Base-by-base conservation (phyloP, 768 basidiomycete genomes). In the Leccinellum rugosiceps region DNA sequence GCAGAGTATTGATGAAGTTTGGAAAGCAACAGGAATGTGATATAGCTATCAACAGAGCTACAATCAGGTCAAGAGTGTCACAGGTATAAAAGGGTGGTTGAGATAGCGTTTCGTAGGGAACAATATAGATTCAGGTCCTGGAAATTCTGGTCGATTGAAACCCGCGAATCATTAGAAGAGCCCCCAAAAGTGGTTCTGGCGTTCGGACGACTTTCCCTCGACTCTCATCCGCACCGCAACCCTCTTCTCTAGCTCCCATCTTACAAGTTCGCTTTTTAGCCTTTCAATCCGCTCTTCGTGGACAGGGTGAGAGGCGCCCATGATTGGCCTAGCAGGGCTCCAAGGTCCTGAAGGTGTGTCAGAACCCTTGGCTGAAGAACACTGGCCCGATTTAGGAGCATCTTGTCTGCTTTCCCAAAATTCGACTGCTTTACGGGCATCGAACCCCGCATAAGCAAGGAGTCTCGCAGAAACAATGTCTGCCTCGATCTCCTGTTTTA, bases 381-480 rank as follows among this genome's bases (percentile, higher is more conserved):
- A 71, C 9, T 66, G 59, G 14, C 60, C 55, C n/a, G 53, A 56
- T 45, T 57, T 56, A 7, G 59, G 52, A 1, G 58, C 8, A 23
- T 76, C 74, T 23, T 77, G 71, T 47, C 85, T 78, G 43, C 75
- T 72, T 67, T 92, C 85, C 92, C 95, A 98, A 70, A 97, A 96
- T 14, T 74, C 76, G 45, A 94, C 79, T 7, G 96, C 91, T 47
- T 78, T 76, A 34, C 87, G 83, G 3, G 95, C 90, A 74, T 97
- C 92, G 67, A 90, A 98, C 6, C 94, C 92, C 0, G 95, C 89
- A 68, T 93, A 83, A 0, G 95, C 93, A 34, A 99, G 83, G n/a
- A 99, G 77, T 59, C 94, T 80, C 7, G 88, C 81, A 13, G 92
- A 94, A 35, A 95, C 93, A 31, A 92, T 74, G 68, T 98, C 94